Percentiles rank a stretch among this genome's conserved stretches.
phyloP scores from a whole-genome alignment of 2,329 filamentous ascomycete species.

The Monosporascus sp. region DNA sequence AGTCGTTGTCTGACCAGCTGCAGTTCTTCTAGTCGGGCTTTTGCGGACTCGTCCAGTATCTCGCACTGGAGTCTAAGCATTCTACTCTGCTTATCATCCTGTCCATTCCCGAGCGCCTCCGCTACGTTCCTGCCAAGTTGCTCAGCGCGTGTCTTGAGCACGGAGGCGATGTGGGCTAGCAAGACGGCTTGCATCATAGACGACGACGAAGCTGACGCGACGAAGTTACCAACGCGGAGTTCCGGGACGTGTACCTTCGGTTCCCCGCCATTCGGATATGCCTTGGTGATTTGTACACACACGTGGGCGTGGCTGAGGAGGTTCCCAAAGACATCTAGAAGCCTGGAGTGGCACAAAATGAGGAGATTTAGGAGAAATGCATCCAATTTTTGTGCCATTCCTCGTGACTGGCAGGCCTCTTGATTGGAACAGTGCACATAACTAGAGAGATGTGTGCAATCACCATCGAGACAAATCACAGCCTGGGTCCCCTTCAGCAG shows the following conservation, averaged over 20 bases:
- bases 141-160: slow-evolving; percentile 11
- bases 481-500: slow-evolving; percentile 8
- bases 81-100: slow-evolving; percentile 7
- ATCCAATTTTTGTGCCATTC: slow-evolving; percentile 20
- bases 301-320: slow-evolving; percentile 25
- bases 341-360: slow-evolving; percentile 31
- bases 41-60: slow-evolving; percentile 15
- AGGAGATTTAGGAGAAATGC: slow-evolving; percentile 31
- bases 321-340: slow-evolving; percentile 31
- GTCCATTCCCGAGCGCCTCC: not conserved
- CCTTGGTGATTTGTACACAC: slow-evolving; percentile 26
- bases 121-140: slow-evolving; percentile 8
- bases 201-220: slow-evolving; percentile 15
- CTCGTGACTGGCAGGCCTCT: slow-evolving; percentile 7
- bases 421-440: slow-evolving; percentile 10
- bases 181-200: slow-evolving; percentile 20
- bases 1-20: slow-evolving; percentile 12
- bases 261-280: slow-evolving; percentile 20
- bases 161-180: slow-evolving; percentile 15
- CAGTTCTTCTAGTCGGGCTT: slow-evolving; percentile 11
- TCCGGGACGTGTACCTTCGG: slow-evolving; percentile 32
- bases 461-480: slow-evolving; percentile 21
- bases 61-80: slow-evolving; percentile 19
- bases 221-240: slow-evolving; percentile 31
- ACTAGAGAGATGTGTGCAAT: slow-evolving; percentile 28